phyloP scores from a whole-genome alignment of 1,284 basidiomycete species.

The Ustilago cynodontis region DNA sequence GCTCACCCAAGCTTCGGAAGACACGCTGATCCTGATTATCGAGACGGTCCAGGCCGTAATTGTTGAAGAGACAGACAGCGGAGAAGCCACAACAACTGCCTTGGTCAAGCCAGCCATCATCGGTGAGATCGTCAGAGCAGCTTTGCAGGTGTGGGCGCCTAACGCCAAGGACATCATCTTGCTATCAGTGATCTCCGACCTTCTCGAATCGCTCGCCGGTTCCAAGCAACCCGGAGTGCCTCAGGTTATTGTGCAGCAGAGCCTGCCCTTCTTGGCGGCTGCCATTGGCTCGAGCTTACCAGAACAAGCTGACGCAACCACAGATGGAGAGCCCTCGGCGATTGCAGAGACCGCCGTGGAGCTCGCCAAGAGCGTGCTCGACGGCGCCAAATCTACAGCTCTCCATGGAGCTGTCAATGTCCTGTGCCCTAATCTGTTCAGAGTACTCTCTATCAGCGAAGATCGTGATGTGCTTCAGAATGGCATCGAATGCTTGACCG shows the following conservation, averaged over 20 bases:
- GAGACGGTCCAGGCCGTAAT: slow-evolving; percentile 85
- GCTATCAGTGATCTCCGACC: slow-evolving; percentile 85
- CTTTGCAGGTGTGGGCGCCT: slow-evolving; percentile 76
- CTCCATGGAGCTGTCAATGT: slow-evolving; percentile 78
- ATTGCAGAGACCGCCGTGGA: slow-evolving; percentile 77
- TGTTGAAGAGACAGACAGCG: slow-evolving; percentile 75
- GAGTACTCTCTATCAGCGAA: slow-evolving; percentile 40
- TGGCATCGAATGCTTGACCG: slow-evolving; percentile 83
- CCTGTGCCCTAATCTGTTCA: slow-evolving; percentile 46
- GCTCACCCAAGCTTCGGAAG: slow-evolving; percentile 81
- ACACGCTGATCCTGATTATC: slow-evolving; percentile 89
- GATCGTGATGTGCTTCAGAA: slow-evolving; percentile 74
- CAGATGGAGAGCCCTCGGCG: slow-evolving; percentile 37
- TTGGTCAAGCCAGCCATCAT: slow-evolving; percentile 46
- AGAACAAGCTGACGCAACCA: slow-evolving; percentile 8
- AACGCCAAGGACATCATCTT: slow-evolving; percentile 87
- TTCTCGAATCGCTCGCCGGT: slow-evolving; percentile 76
- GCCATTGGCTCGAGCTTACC: slow-evolving; percentile 74
- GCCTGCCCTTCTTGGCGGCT: slow-evolving; percentile 79
- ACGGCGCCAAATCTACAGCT: slow-evolving; percentile 77
- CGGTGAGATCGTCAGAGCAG: slow-evolving; percentile 72
- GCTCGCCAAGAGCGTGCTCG: slow-evolving; percentile 75
- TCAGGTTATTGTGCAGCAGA: slow-evolving; percentile 78
- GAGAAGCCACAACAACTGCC: slow-evolving; percentile 21
- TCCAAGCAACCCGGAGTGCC: slow-evolving; percentile 75